phyloP scores from a whole-genome alignment of 139 green algal species.

The Chlorella ohadii region DNA sequence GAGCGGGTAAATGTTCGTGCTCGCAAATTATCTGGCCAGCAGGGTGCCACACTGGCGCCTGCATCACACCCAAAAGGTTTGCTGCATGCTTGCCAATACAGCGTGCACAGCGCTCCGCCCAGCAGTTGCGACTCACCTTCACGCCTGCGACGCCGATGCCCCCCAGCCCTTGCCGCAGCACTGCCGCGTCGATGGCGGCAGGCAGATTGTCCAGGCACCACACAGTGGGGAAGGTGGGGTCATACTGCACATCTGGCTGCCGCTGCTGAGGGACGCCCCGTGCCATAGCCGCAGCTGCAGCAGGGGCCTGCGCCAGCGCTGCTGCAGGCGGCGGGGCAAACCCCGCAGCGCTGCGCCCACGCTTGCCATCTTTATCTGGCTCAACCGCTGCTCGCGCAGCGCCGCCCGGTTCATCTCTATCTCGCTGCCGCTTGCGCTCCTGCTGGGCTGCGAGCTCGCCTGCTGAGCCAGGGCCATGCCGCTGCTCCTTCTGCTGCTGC shows the following conservation, averaged over 20 bases:
- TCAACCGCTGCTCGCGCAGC: not conserved
- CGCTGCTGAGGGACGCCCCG: not conserved
- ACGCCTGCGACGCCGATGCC: slow-evolving; percentile 5
- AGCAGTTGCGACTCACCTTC: not conserved
- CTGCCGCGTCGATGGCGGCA: not conserved
- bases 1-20: no score
- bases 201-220: slow-evolving; percentile 30
- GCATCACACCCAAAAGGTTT: no score
- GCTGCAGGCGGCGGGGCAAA: not conserved
- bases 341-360: not conserved
- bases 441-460: no score
- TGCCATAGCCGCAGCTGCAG: not conserved
- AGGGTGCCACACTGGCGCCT: no score
- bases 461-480: no score
- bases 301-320: not conserved
- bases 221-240: not conserved
- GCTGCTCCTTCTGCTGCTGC: not conserved
- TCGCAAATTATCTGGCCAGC: no score
- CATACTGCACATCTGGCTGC: not conserved
- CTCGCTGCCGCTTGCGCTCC: no score
- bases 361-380: not conserved
- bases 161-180: not conserved
- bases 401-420: no score
- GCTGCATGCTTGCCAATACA: no score
- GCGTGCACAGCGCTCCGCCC: not conserved